Base-by-base conservation (phyloP, 2,329 filamentous ascomycete species). In the Trichoderma cornu-damae region DNA sequence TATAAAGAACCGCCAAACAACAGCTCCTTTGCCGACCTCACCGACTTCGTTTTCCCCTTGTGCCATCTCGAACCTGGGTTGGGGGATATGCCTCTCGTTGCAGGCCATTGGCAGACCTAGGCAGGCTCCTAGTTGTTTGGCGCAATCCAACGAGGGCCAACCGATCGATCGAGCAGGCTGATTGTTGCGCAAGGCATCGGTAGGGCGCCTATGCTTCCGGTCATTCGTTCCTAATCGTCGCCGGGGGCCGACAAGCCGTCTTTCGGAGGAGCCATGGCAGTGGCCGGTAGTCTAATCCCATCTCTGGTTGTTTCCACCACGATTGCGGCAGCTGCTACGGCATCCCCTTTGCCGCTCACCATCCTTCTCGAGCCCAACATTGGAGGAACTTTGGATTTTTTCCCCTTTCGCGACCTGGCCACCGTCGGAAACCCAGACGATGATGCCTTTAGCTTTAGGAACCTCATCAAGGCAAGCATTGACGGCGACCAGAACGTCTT, bases 361-460 rank as follows among this genome's bases (percentile, higher is more conserved):
- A 61, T 73, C 34, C 60, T 70, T 42, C 58, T 73, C 52, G 65
- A 63, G 32, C 48, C 61, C 47, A 63, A 61, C 55, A 66, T 73
- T 12, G 67, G 67, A 18, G 69, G 68, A 57, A 69, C 68, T 4
- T 65, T 66, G 0, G 68, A 70, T 63, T 73, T 73, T 62, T 73
- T 69, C 57, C 71, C 71, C 20, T 73, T 73, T 42, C 60, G 70
- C 51, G 70, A 73, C 60, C 67, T 73, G 32, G 68, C 65, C 34
- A 61, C 61, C 53, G 63, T 72, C 43, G 64, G 64, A 46, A 61
- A 64, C n/a, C 62, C 61, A 26, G 62, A 63, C 37, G 62, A 59
- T 24, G 63, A 69, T 48, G 59, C 61, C 43, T 64, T 72, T 40
- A 69, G 64, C 18, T 72, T 72, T 55, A 67, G 67, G 58, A 63